Evolutionary conservation across 139 green algal genomes (phyloP).

Genomic region (Edaphochlamys debaryana): DNA sequence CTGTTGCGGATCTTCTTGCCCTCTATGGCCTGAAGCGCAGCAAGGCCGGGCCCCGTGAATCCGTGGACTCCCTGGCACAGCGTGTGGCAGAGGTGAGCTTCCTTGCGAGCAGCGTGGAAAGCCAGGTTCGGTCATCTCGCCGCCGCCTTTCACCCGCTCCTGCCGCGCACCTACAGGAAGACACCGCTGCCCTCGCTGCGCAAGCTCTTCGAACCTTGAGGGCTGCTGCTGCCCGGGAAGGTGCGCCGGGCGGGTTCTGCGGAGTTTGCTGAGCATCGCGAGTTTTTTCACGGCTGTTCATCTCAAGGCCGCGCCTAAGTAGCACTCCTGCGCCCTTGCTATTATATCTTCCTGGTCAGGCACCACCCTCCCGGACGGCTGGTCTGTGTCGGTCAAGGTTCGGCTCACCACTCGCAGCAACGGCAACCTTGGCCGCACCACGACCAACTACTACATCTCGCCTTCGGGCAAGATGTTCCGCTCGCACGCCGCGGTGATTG

Average conservation of each 20-base stretch:
- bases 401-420: constrained; percentile 26
- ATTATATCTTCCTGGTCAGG: neutral
- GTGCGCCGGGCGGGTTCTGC: neutral
- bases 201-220: constrained; percentile 5
- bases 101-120: neutral
- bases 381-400: neutral
- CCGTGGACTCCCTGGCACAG: neutral
- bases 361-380: constrained; percentile 9
- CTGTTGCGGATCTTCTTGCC: neutral
- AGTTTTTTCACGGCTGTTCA: no score
- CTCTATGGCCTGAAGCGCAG: neutral
- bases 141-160: no score
- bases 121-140: neutral
- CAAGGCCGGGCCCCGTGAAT: neutral
- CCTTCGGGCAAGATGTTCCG: constrained; percentile 6
- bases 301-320: no score
- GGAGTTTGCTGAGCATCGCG: no score
- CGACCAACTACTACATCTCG: constrained; percentile 11
- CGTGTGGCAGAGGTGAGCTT: constrained; percentile 10
- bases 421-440: constrained; percentile 7
- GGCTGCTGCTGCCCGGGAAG: neutral
- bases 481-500: constrained; percentile 10
- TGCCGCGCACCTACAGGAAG: neutral
- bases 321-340: neutral
- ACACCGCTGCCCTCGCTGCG: neutral